These are phyloP conservation scores for Leccinum subtestaceum DNA, from an alignment of 768 basidiomycete species.

Conservation along the genomic window DNA sequence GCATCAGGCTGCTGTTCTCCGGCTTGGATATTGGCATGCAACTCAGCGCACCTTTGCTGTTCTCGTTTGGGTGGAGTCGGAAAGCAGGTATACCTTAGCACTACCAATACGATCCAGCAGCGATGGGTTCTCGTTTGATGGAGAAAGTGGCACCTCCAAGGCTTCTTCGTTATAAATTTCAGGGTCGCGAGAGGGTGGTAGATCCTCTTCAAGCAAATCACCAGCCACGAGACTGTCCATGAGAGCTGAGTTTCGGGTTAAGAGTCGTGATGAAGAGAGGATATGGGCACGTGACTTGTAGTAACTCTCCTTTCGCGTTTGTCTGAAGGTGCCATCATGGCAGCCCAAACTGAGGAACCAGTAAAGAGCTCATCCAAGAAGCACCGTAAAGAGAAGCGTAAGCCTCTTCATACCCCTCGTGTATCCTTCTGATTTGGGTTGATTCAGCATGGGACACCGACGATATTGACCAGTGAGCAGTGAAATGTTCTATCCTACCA, in stretches of 20 bases:
- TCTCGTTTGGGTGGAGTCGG: slow-evolving; percentile 59
- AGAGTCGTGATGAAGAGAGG: not conserved
- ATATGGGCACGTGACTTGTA: slow-evolving; percentile 19
- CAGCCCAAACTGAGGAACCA: slow-evolving; percentile 31
- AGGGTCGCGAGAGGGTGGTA: slow-evolving; percentile 49
- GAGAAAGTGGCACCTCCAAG: slow-evolving; percentile 29
- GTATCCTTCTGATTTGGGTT: slow-evolving; percentile 15
- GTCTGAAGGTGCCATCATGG: slow-evolving; percentile 25
- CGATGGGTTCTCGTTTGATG: slow-evolving; percentile 27
- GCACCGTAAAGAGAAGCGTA: slow-evolving; percentile 94
- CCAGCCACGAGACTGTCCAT: slow-evolving; percentile 52
- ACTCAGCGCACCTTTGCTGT: slow-evolving; percentile 71
- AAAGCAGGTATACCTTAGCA: slow-evolving; percentile 74
- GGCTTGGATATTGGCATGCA: slow-evolving; percentile 35
- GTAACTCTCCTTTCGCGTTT: not conserved
- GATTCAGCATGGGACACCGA: slow-evolving; percentile 94
- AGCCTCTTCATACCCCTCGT: slow-evolving; percentile 28
- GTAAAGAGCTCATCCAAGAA: slow-evolving; percentile 80
- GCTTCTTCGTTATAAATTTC: slow-evolving; percentile 58
- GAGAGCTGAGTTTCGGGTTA: slow-evolving; percentile 5
- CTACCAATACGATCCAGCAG: slow-evolving; percentile 68
- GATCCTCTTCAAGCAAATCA: slow-evolving; percentile 31
- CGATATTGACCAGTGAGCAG: slow-evolving; percentile 95
- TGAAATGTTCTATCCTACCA: not conserved
- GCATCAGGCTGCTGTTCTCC: slow-evolving; percentile 46